Evolutionary conservation across 2,329 filamentous ascomycete species (phyloP), one percentile per base, ranked within the genome.

Genomic region (Cryphonectria radicalis): DNA sequence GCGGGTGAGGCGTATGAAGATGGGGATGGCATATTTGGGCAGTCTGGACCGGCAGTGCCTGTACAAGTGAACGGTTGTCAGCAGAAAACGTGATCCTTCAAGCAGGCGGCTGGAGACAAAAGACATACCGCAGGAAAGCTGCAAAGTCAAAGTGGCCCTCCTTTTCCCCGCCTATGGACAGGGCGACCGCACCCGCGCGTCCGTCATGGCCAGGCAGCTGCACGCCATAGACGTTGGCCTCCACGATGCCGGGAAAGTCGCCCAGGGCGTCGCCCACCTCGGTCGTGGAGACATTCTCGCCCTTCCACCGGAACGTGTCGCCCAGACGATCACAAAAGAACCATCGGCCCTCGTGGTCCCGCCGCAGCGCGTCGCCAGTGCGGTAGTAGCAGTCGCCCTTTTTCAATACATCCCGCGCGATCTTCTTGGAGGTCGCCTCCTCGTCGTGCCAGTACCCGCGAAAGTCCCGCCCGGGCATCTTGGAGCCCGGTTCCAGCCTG

Each of bases 241-340:
- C 91, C 32, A 85, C 79, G 19, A 92, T 82, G 1, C 87, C 87
- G 0, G 88, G 85, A 75, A 86, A 89, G 40, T 82, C 81, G 6
- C 90, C 89, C 1, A 93, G 79, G 0, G 89, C 84, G 75, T 91
- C 88, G 1, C 89, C 85, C 0, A 93, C 91, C 79, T 93, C 91
- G 14, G 89, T 82, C 57, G 89, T 91, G 14, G 87, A 89, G 57
- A 91, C 89, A 74, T 92, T 91, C 79, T 91, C 89, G 67, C 88
- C 88, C 79, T 93, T 93, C 91, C 91, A 93, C 43, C 92, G 86
- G 80, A 91, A 94, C 0, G 92, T 93, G 78, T 94, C 92, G 1
- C 91, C 91, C 1, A 93, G 84, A 5, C 81, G 84, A 75, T 94
- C 92, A 53, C 91, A 79, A 79, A 93, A 94, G 80, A 86, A 93